phyloP scores from a whole-genome alignment of 2,329 filamentous ascomycete species.

The Neonectria hederae region DNA sequence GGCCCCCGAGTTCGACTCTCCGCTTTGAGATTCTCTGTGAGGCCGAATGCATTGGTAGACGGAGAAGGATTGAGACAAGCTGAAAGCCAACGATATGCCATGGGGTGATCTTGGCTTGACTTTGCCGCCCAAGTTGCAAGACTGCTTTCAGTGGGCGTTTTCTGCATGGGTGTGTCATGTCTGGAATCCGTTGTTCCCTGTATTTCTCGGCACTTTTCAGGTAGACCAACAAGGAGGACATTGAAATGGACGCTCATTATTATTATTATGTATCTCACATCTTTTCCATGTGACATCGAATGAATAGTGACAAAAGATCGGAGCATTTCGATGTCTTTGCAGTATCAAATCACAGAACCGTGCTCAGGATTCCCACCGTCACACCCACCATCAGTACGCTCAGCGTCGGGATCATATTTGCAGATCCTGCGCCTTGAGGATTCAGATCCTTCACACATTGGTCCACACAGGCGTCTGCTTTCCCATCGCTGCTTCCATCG shows the following conservation, averaged over 20 bases:
- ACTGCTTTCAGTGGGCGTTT: neutral
- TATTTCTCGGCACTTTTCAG: neutral
- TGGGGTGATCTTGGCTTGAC: neutral
- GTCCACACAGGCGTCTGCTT: constrained; percentile 27
- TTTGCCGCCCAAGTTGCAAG: neutral
- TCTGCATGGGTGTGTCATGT: neutral
- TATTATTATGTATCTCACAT: too few relatives aligned
- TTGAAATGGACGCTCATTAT: neutral
- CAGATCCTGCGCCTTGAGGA: constrained; percentile 7
- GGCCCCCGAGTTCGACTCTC: neutral
- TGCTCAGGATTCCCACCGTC: too few relatives aligned
- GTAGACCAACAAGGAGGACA: neutral
- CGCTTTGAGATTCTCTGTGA: neutral
- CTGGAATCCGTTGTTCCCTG: neutral
- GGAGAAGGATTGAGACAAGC: too few relatives aligned
- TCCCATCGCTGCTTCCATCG: constrained; percentile 22
- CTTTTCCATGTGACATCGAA: too few relatives aligned
- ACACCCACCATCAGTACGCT: too few relatives aligned
- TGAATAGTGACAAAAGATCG: too few relatives aligned
- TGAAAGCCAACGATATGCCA: neutral
- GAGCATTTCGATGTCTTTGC: too few relatives aligned
- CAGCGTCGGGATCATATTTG: too few relatives aligned
- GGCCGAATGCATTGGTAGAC: neutral
- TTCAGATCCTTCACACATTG: constrained; percentile 33
- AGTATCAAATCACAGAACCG: too few relatives aligned